Evolutionary conservation across 495 filamentous ascomycete genomes (phyloP), one percentile per base, ranked within the genome.

Genomic region (Penicillium soppii): DNA sequence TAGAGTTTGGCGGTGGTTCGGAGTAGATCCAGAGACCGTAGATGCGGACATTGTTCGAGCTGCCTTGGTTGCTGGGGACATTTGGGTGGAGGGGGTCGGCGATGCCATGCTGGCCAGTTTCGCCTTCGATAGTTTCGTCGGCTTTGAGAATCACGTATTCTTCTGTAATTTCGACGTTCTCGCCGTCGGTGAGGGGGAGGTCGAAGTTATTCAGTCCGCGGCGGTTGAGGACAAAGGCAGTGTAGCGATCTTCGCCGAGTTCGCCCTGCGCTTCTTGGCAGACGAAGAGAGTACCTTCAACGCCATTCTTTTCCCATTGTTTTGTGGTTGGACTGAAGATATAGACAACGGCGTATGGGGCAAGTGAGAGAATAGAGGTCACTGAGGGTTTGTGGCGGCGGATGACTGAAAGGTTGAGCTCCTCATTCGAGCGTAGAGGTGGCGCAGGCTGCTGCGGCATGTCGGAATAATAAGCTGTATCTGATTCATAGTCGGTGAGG

Each of bases 261-360:
- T 53, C 42, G 3, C 69, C 68, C 12, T 70, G 64, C 4, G 74
- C 63, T 46, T 83, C 80, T 46, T 84, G 74, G 73, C 85, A 91
- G 30, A 95, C 78, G 70, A 95, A 96, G 36, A 95, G 73, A 3
- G 86, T 86, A 38, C 91, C 91, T 67, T 95, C 90, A 13, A 89
- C 73, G 30, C 80, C 84, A 35, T 73, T 75, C 65, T 90, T 92
- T 58, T 92, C 85, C 91, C 91, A 96, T 48, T 74, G 68, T 42
- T 77, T 64, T 4, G 78, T 68, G 3, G 74, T 67, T 17, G 81
- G 76, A 32, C 72, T 77, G 71, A 92, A 92, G 57, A 75, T 73
- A 73, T 95, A 96, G 45, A 95, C 77, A 7, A 90, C 86, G 37
- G 84, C 84, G 63, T 89, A 91, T 21, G 86, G 84, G 16, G 89